These are phyloP conservation scores for Colletotrichum costaricense DNA, from an alignment of 2,329 filamentous ascomycete species.

Conservation along the genomic window DNA sequence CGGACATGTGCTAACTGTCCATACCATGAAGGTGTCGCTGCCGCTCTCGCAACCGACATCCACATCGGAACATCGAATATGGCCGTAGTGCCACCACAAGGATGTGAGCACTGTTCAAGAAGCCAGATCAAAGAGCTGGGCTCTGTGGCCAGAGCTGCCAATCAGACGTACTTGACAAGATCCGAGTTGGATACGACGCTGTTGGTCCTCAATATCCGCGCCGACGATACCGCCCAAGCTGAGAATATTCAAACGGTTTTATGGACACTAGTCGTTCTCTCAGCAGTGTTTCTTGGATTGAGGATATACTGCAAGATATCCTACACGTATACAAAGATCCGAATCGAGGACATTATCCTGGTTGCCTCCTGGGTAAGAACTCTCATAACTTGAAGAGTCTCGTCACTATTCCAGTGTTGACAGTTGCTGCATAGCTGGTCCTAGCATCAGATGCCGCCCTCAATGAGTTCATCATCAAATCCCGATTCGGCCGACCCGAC, in stretches of 20 bases:
- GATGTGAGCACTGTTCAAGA: constrained; percentile 21
- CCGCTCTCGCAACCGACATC: constrained; percentile 10
- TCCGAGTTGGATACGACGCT: constrained; percentile 16
- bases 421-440: background rate
- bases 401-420: background rate
- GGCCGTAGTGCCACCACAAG: constrained; percentile 25
- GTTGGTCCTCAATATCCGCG: constrained; percentile 17
- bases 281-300: constrained; percentile 38
- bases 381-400: no score
- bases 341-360: constrained; percentile 43
- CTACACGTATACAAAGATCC: constrained; percentile 38
- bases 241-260: constrained; percentile 24
- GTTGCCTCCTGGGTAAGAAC: constrained; percentile 39
- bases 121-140: constrained; percentile 8
- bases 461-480: constrained; percentile 34
- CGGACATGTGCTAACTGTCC: background rate
- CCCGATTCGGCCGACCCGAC: constrained; percentile 25
- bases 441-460: constrained; percentile 24
- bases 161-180: background rate
- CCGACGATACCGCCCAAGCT: constrained; percentile 12
- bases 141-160: constrained; percentile 6
- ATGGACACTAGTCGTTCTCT: constrained; percentile 38
- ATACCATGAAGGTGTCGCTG: constrained; percentile 1
- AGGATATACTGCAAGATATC: constrained; percentile 41
- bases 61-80: constrained; percentile 17